Conservation (phyloP, 805 yeast species). For the Limtongozyma cylindracea region DNA sequence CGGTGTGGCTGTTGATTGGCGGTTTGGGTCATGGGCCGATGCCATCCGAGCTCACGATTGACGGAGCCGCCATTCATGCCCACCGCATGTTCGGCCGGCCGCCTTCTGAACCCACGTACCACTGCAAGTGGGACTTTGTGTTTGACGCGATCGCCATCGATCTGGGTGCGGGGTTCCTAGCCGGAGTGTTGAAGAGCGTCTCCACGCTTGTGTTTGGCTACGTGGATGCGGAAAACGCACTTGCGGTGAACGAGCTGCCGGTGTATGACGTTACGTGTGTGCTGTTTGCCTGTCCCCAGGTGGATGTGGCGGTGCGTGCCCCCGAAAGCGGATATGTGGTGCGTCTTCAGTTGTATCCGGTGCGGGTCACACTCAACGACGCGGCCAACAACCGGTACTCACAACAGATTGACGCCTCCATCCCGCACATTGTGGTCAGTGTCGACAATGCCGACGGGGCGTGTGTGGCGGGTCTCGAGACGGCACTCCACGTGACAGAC, state of each 20-base stretch:
- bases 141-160: slow-evolving; percentile 31
- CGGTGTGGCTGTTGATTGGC: no score
- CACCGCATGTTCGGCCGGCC: slow-evolving; percentile 88
- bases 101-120: slow-evolving; percentile 69
- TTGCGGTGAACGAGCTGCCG: no score
- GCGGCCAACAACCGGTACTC: slow-evolving; percentile 44
- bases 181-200: no score
- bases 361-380: slow-evolving; percentile 30
- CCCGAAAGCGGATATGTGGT: no score
- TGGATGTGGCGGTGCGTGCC: no score
- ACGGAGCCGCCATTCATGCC: slow-evolving; percentile 47
- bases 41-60: no score
- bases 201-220: no score
- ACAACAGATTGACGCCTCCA: slow-evolving; percentile 18
- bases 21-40: no score
- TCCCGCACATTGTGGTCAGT: slow-evolving; percentile 18
- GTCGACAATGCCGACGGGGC: slow-evolving; percentile 3
- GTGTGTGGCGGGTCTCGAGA: slow-evolving; percentile 16
- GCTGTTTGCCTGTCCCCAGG: no score
- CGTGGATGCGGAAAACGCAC: no score
- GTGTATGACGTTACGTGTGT: no score
- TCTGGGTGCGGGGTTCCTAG: slow-evolving; percentile 19
- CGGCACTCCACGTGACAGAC: slow-evolving; percentile 33
- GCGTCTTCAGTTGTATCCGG: no score
- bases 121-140: slow-evolving; percentile 74